Evolutionary conservation across 164 flowering plant species (phyloP), one percentile per base, ranked within the genome.

Genomic region (Echeveria elegans): DNA sequence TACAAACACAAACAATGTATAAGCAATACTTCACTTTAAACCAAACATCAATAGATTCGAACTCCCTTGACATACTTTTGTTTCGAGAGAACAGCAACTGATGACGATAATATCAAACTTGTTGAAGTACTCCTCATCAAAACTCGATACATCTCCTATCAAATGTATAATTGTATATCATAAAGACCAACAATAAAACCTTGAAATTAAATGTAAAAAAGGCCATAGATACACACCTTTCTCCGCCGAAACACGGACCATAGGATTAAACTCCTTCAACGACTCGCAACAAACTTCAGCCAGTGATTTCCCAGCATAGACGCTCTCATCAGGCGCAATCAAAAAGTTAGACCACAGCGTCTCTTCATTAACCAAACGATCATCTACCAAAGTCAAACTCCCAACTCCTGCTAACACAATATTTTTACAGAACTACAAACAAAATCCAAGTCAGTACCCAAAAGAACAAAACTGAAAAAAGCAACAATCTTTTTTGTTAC

Each of bases 391-490:
- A 6, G 96, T 89, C 80, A 95, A 69, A 77, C 99, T 95, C 11
- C 99, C 97, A 67, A 95, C 86, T 71, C 99, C 99, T 0, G 99
- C 88, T 32, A 92, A 75, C 38, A 92, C 91, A 81, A 95, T 85
- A 67, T 95, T 92, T 84, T 95, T 95, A 85, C 97, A 95, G 71
- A 95, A 89, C 99, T 95, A 78, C 76, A 47, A 66, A 14, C 63
- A 43, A 66, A 59, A 30, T 24, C 43, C 21, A 62, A n/a, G 41
- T 6, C 21, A n/a, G 47, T 6, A 1, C 40, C 30, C 31, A 48
- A 0, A 95, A 86, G 24, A 76, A 76, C 30, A 11, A 34, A 3
- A 3, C 37, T 3, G n/a, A 3, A 34, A 3, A 2, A 61, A 12
- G 1, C 23, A 9, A 23, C 0, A 6, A 6, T n/a, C n/a, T n/a